Percentiles rank a stretch among this genome's conserved stretches.
Evolutionary conservation across 768 basidiomycete genomes (phyloP).

Genomic region (Suillus spraguei): DNA sequence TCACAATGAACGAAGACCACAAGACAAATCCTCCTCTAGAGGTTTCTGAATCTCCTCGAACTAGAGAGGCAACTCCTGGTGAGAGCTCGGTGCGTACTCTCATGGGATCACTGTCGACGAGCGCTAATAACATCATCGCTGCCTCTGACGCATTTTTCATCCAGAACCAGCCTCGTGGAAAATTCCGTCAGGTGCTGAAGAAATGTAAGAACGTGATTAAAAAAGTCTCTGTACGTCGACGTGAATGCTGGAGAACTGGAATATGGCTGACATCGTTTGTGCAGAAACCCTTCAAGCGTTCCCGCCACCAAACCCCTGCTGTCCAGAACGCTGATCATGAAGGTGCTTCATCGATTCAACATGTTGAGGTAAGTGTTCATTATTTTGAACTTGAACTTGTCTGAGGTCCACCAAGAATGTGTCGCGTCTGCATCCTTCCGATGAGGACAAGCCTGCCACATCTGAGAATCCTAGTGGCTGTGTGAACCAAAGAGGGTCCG

Average conservation of each 20-base stretch:
- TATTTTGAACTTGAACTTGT: not conserved
- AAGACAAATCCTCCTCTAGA: not conserved
- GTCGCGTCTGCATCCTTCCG: not conserved
- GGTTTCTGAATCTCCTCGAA: not conserved
- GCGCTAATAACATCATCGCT: not conserved
- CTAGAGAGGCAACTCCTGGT: not conserved
- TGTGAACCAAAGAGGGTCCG: not conserved
- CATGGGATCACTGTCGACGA: not conserved
- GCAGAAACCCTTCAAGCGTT: not conserved
- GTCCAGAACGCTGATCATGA: not conserved
- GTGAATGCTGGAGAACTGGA: not conserved
- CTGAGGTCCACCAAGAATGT: not conserved
- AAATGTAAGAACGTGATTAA: not conserved
- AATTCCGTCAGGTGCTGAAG: not conserved
- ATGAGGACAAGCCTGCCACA: not conserved
- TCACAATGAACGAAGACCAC: not conserved
- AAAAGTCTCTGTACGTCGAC: not conserved
- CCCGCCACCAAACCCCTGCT: too few species aligned
- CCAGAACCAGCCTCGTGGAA: not conserved
- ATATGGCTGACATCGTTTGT: not conserved
- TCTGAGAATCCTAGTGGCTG: not conserved
- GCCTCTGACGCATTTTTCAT: not conserved
- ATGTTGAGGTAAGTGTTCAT: not conserved
- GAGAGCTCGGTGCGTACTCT: not conserved
- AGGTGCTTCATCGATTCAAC: not conserved